These are phyloP conservation scores for Huntiella savannae DNA, from an alignment of 2,329 filamentous ascomycete genomes.

Conservation along the genomic window DNA sequence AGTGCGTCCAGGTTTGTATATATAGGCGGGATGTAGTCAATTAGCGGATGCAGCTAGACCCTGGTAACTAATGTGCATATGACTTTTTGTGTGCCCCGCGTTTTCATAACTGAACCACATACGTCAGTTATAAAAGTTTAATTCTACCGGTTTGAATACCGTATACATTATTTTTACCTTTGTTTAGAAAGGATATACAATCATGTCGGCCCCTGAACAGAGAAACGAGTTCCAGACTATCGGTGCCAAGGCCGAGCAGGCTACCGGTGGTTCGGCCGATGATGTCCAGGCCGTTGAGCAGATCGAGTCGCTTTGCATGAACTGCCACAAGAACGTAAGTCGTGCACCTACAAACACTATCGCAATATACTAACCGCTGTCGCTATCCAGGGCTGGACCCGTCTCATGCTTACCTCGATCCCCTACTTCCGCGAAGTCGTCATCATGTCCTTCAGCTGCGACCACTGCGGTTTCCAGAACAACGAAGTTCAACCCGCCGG, in stretches of 20 bases:
- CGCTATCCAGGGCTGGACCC: slow-evolving; percentile 50
- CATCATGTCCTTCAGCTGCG: slow-evolving; percentile 89
- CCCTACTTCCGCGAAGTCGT: slow-evolving; percentile 97
- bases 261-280: slow-evolving; percentile 22
- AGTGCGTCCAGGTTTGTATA: not conserved
- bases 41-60: too few species aligned
- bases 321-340: slow-evolving; percentile 58
- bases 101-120: slow-evolving; percentile 11
- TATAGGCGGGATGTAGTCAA: too few species aligned
- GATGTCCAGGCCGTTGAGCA: slow-evolving; percentile 41
- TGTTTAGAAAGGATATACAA: slow-evolving; percentile 17
- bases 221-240: slow-evolving; percentile 43
- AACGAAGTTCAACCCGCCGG: slow-evolving; percentile 88
- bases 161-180: slow-evolving; percentile 16
- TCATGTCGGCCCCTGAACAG: slow-evolving; percentile 20
- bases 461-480: slow-evolving; percentile 75
- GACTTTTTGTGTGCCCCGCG: slow-evolving; percentile 6
- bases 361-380: slow-evolving; percentile 11
- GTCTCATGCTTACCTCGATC: slow-evolving; percentile 75
- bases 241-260: slow-evolving; percentile 38
- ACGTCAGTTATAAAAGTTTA: slow-evolving; percentile 14
- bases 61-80: not conserved
- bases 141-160: not conserved
- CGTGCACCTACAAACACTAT: not conserved
- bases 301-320: slow-evolving; percentile 71